These are phyloP conservation scores for Rhododendron griersonianum DNA, from an alignment of 148 eudicot genomes.

Conservation along the genomic window DNA sequence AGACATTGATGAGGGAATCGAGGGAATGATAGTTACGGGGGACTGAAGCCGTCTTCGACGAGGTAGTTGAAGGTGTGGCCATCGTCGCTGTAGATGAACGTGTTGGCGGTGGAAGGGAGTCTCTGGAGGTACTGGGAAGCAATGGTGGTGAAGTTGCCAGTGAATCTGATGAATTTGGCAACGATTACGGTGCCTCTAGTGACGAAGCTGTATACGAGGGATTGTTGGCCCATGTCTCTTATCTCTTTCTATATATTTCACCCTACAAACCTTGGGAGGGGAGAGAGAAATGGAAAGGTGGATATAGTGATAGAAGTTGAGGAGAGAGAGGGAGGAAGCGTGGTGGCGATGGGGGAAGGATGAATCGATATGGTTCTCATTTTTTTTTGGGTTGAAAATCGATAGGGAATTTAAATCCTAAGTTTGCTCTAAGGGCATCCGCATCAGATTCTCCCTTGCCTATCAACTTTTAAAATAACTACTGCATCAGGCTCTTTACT, in stretches of 20 bases:
- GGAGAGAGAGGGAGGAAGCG: neutral
- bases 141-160: slow-evolving; percentile 60
- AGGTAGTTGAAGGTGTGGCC: slow-evolving; percentile 24
- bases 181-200: slow-evolving; percentile 61
- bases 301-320: neutral
- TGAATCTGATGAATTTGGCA: slow-evolving; percentile 60
- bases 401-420: too few relatives aligned
- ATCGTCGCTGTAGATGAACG: slow-evolving; percentile 72
- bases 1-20: neutral
- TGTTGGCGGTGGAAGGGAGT: slow-evolving; percentile 63
- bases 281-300: too few relatives aligned
- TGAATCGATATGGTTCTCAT: neutral
- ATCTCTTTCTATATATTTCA: neutral
- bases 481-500: too few relatives aligned
- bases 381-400: too few relatives aligned
- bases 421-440: too few relatives aligned
- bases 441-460: too few relatives aligned
- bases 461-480: too few relatives aligned
- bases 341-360: neutral
- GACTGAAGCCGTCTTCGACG: slow-evolving; percentile 47
- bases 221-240: slow-evolving; percentile 47
- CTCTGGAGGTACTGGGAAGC: slow-evolving; percentile 74
- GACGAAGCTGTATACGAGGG: slow-evolving; percentile 67
- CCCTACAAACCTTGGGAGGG: slow-evolving; percentile 2
- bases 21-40: neutral